A percentile compares a stretch with the other conserved stretches of the same genome.
Evolutionary conservation across 2,329 filamentous ascomycete genomes (phyloP).

Genomic region (Monilinia aucupariae): DNA sequence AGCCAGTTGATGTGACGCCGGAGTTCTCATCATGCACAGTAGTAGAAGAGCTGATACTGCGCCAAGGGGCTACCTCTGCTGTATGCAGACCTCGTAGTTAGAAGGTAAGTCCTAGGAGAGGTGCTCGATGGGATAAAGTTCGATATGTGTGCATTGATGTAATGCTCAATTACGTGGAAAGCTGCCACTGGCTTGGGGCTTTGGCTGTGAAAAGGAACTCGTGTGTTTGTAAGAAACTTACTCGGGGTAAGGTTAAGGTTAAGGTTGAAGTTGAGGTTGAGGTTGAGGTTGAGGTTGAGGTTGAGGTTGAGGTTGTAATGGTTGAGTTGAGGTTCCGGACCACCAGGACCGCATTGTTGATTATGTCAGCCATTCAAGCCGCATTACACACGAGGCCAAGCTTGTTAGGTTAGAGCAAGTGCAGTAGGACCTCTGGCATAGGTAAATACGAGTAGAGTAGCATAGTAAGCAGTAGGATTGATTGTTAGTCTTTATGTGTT

Average conservation of each 20-base stretch:
- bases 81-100: background rate
- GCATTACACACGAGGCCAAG: too few relatives aligned
- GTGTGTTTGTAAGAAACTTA: background rate
- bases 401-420: too few relatives aligned
- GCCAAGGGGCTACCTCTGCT: background rate
- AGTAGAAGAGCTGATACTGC: background rate
- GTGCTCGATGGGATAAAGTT: background rate
- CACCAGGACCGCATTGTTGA: too few relatives aligned
- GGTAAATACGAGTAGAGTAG: too few relatives aligned
- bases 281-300: too few relatives aligned
- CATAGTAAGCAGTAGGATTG: too few relatives aligned
- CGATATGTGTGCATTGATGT: background rate
- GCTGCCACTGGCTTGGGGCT: background rate
- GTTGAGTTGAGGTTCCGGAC: constrained; percentile 3
- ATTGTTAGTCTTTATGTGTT: too few relatives aligned
- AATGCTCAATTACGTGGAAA: background rate
- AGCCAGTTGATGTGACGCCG: background rate
- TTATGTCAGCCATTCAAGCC: too few relatives aligned
- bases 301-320: background rate
- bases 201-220: background rate
- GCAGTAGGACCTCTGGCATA: too few relatives aligned
- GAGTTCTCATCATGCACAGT: background rate
- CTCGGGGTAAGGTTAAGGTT: constrained; percentile 1
- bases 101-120: background rate
- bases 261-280: too few relatives aligned